Evolutionary conservation across 1,284 basidiomycete species (phyloP), one percentile per base, ranked within the genome.

Genomic region (Apiotrichum siamense): DNA sequence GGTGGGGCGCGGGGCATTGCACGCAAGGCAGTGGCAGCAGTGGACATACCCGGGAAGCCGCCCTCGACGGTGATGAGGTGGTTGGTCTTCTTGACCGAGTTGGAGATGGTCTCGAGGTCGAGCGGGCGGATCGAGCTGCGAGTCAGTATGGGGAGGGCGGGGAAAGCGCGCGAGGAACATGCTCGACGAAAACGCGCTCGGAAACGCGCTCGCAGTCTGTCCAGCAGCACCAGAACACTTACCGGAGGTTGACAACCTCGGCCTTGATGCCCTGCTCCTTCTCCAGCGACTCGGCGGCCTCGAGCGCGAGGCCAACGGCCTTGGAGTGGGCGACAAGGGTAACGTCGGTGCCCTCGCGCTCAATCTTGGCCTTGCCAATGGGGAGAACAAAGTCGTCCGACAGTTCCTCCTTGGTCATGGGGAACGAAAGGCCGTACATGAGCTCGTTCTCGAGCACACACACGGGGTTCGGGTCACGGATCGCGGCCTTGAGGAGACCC

Each of bases 361-460:
- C 94, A 54, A 98, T 80, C 79, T 98, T 97, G 72, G 87, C 87
- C 79, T 98, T 97, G 71, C 96, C 96, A 67, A 99, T 97, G 41
- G 93, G 93, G 54, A 98, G 78, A 42, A 88, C 51, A 64, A 94
- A 99, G 77, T 91, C 85, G 74, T 96, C 89, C 46, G 89, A 93
- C 81, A 97, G 85, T 62, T 88, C 91, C 72, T 96, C 94, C 61
- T 85, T 75, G 39, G 90, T 90, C 83, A 98, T 87, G 52, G 91
- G 90, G 86, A 98, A 99, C 20, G 85, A 83, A 60, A 92, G 83
- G 76, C 96, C 96, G 78, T 99, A 98, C 70, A 98, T 77, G 82
- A 99, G 91, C 78, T 99, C 96, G 77, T 99, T 99, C 74, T 99
- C 96, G 47, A 99, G 85, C 81, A 98, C 91, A 62, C 97, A 91